Base-by-base conservation (phyloP, 73 alveolate genomes). In the Tetrahymena borealis region DNA sequence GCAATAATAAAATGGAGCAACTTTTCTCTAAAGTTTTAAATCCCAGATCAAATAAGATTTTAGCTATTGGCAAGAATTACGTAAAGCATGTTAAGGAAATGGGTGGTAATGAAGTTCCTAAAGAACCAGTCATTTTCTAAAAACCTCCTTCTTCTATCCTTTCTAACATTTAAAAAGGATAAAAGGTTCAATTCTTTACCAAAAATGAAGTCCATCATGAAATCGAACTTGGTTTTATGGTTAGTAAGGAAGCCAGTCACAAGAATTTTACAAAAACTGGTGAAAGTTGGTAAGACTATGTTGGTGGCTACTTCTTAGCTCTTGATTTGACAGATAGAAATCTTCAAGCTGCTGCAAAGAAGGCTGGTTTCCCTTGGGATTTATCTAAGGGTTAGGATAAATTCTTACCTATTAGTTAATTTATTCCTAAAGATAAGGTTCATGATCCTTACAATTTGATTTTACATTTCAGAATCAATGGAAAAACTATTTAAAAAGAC, bases 11-110 rank as follows among this genome's bases (percentile, higher is more conserved):
- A 91, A 93, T 91, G 90, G 79, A 91, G 33, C 38, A 40, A 36
- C 90, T 96, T 15, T 96, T 92, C 94, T 33, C 90, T 39, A 36
- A 90, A 7, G 94, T 96, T 37, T 90, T 91, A 38, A 90, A 39
- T 24, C 90, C 96, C 10, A 78, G 78, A 10, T 92, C 38, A 60
- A 91, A 91, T 35, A 97, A 97, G 43, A 94, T 96, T 18, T 91
- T 97, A 39, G 96, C 97, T 13, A 92, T 97, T n/a, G 99, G 98
- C 38, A 95, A 95, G 40, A 97, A 97, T 93, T 97, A 97, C 91
- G 91, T 94, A 24, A 93, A 93, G 90, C 98, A 96, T 60, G 98
- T 97, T 28, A 79, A 91, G 36, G 98, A 97, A 78, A 95, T 96
- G 97, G 96, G 97, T 38, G 95, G 91, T 33, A 91, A 79, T 2